Evolutionary conservation across 1,284 basidiomycete species (phyloP), one percentile per base, ranked within the genome.

Genomic region (Porodaedalea pini): DNA sequence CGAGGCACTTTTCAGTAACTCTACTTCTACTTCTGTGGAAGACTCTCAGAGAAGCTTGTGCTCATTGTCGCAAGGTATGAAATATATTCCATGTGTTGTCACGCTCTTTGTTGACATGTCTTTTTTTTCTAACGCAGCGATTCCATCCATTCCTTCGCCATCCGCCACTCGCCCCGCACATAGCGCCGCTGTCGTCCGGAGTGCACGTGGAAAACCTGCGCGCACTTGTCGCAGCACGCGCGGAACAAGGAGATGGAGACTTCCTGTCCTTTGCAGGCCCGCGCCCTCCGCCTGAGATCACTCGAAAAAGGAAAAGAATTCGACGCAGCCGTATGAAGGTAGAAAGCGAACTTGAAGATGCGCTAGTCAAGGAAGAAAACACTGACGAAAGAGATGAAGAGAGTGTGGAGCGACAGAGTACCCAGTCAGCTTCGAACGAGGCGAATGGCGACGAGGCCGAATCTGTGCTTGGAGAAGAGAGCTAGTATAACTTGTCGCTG

Each of bases 241-340:
- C 19, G 13, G 39, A 31, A 27, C 15, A 43, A 43, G 51, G 51
- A 1, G 51, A 53, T 23, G 51, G 51, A 10, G 39, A 53, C 23
- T 31, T 43, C 27, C 23, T 53, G 5, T 37, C 51, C 1, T 44
- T 53, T 21, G n/a, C 15, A 11, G 51, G 51, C n/a, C 51, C 51
- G 25, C 51, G 6, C 13, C 13, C 21, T 15, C 34, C 3, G 15
- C 4, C 23, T 15, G 37, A 25, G 34, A 41, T 4, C 8, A 45
- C 27, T 21, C 27, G 31, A 17, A 25, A 29, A 31, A 29, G 32
- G 32, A 34, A 13, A 13, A 34, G 32, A 34, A 6, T 31, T 29
- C 45, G 23, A 13, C 10, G 17, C 34, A n/a, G 41, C 11, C 7
- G 19, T 6, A 44, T 23, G 4, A 44, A 44, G 41, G 19, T 4